Conservation (phyloP, 768 basidiomycete species). For the Hypholoma fasciculare region DNA sequence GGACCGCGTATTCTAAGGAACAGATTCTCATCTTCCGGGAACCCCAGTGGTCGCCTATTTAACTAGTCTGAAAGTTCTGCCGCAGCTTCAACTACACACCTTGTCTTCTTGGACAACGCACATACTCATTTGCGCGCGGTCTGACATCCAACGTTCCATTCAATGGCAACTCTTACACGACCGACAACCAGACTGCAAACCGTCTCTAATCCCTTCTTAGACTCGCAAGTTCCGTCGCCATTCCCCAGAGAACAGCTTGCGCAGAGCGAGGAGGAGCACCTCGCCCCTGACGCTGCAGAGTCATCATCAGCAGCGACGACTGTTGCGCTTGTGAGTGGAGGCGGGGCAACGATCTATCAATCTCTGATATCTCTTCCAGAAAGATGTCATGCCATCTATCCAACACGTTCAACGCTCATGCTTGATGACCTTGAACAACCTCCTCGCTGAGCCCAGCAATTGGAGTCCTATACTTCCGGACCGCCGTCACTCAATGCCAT, state of each 20-base stretch:
- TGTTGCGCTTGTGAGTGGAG: not conserved
- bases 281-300: slow-evolving; percentile 2
- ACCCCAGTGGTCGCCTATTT: too few relatives aligned
- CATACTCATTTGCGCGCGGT: not conserved
- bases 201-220: slow-evolving; percentile 22
- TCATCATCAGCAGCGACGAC: slow-evolving; percentile 11
- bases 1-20: not conserved
- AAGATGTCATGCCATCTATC: slow-evolving; percentile 72
- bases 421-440: slow-evolving; percentile 69
- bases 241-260: slow-evolving; percentile 38
- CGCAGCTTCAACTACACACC: not conserved
- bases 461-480: slow-evolving; percentile 61
- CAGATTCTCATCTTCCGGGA: too few relatives aligned
- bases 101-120: not conserved
- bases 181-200: slow-evolving; percentile 25
- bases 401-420: slow-evolving; percentile 72
- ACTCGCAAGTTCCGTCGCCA: slow-evolving; percentile 36
- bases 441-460: slow-evolving; percentile 52
- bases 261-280: slow-evolving; percentile 10
- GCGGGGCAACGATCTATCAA: not conserved
- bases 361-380: slow-evolving; percentile 31
- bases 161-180: slow-evolving; percentile 43
- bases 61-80: too few relatives aligned
- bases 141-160: not conserved
- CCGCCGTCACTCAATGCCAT: slow-evolving; percentile 61